Conservation (phyloP, 306 rosid species). For the Trifolium fragiferum region DNA sequence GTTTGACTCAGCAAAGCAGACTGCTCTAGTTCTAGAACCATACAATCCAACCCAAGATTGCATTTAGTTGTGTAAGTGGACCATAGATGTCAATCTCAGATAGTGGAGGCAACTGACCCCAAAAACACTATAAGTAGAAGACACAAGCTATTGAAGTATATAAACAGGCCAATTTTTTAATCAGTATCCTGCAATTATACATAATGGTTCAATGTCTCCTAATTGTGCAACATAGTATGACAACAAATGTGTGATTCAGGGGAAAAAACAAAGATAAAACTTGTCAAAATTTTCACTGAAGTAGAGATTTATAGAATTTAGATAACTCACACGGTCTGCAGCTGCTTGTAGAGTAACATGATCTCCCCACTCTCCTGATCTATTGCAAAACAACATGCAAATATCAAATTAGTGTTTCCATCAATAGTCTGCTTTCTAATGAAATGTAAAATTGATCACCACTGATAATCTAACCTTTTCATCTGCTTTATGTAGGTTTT, state of each 20-base stretch:
- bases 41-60: background rate
- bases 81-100: constrained; percentile 15
- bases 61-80: background rate
- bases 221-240: constrained; percentile 2
- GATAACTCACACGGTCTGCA: constrained; percentile 82
- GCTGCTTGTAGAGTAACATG: constrained; percentile 97
- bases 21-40: background rate
- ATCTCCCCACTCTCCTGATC: constrained; percentile 99
- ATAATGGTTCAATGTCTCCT: constrained; percentile 3
- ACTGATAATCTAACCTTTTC: constrained; percentile 82
- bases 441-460: constrained; percentile 42
- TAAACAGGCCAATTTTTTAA: background rate
- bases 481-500: constrained; percentile 79
- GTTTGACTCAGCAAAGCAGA: background rate
- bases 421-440: constrained; percentile 40
- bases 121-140: constrained; percentile 6
- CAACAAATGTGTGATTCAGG: background rate
- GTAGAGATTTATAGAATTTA: constrained; percentile 11
- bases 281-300: constrained; percentile 7
- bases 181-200: background rate
- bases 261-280: background rate
- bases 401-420: constrained; percentile 42
- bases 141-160: background rate
- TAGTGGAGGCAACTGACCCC: background rate
- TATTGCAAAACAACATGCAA: constrained; percentile 50